Conservation (phyloP, 345 rosid species). For the Euphorbia tirucalli region DNA sequence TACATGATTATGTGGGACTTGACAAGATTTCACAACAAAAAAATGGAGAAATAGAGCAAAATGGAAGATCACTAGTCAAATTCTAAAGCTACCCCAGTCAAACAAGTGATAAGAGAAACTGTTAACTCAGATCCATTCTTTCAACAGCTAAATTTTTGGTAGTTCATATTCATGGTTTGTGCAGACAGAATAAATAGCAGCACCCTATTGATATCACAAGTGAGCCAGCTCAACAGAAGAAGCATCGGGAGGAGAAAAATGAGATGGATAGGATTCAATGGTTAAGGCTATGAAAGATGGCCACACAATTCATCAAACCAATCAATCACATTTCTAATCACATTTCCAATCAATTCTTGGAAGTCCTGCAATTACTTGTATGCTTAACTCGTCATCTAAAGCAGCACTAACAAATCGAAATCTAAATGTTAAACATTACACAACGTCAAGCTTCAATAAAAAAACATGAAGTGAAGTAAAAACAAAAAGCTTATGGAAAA, state of each 20-base stretch:
- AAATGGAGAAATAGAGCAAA: no score
- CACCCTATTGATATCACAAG: background rate
- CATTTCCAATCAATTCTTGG: background rate
- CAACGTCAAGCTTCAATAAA: background rate
- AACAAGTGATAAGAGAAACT: background rate
- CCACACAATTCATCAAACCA: background rate
- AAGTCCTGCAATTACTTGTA: no score
- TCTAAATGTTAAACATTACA: constrained; percentile 4
- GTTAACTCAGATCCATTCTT: background rate
- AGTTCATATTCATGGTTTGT: background rate
- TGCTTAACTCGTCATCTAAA: no score
- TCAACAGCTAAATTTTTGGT: background rate
- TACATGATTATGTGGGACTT: background rate
- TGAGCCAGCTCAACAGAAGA: background rate
- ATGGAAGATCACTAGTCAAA: no score
- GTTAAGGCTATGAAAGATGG: background rate
- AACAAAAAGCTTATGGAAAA: background rate
- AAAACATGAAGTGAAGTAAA: background rate
- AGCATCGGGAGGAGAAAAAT: background rate
- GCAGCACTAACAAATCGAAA: background rate
- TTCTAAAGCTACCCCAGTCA: background rate
- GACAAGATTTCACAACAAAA: background rate
- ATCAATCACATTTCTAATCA: background rate
- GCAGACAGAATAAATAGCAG: background rate
- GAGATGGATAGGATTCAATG: background rate